Base-by-base conservation (phyloP, 352 stramenopile genomes). In the Phytophthora citrophthora region DNA sequence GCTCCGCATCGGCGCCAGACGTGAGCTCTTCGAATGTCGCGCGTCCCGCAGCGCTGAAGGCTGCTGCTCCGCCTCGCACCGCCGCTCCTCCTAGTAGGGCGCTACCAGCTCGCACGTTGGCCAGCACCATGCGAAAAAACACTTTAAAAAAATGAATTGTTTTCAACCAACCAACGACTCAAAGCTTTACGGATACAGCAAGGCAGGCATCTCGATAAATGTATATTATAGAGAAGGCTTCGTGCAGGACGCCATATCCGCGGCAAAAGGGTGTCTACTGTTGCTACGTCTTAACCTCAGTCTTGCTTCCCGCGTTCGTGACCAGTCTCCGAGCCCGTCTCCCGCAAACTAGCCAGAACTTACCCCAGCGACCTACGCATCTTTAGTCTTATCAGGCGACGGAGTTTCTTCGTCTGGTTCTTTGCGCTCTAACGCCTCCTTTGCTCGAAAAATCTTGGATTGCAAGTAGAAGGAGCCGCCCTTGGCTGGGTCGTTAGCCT, bases 381-480 rank as follows among this genome's bases (percentile, higher is more conserved):
- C 41, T 41, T 68, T 60, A 36, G 49, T 29, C 64, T 77, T 72
- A 31, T 76, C 67, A 8, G 40, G 59, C 26, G 58, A 49, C 10
- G 55, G 53, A 20, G 72, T 46, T 44, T 71, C 47, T 43, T 70
- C 44, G 6, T 67, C 62, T 38, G 70, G 48, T 15, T 83, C 73
- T 60, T 79, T 74, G 43, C 13, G 36, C 50, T 94, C 82, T 34
- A 97, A 75, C 45, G 86, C 86, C 76, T 97, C 91, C 66, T 95
- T 96, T 11, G 91, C 91, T 45, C 90, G 79, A 70, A 84, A 97
- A 63, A 97, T 94, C 78, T 97, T 97, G 54, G 88, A 97, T 72
- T 97, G 91, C 43, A 97, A 54, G 68, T 97, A 97, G 70, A 97
- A 97, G 31, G 90, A 97, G 26, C 91, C 91, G 31, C 91, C 91